Base-by-base conservation (phyloP, 2,329 filamentous ascomycete genomes). In the Ciborinia camelliae region DNA sequence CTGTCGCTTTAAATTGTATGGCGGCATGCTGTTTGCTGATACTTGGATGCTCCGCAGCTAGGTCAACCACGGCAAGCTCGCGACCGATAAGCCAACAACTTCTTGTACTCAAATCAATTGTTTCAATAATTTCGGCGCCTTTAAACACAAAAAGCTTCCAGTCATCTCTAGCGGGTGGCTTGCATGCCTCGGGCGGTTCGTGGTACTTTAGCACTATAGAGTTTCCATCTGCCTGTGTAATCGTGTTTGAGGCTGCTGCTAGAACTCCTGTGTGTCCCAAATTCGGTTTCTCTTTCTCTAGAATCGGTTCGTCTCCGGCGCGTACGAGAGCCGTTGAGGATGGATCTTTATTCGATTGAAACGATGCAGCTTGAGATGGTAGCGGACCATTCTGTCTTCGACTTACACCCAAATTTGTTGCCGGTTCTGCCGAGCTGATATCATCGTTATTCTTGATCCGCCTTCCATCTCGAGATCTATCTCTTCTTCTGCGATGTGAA, bases 131-230 rank as follows among this genome's bases (percentile, higher is more conserved):
- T 64, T 92, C 90, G 35, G 83, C 77, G 14, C 87, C 90, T 74
- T 97, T 97, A 84, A 99, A 99, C 28, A 97, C 85, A 75, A 96
- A 98, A 55, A 99, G 81, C 66, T 91, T 90, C 94, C 94, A 99
- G 65, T 86, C 80, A 70, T 95, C 87, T 63, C 86, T 88, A 0
- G 89, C 74, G 0, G 93, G 83, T 0, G 95, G 91, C 71, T 97
- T 97, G 66, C 95, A 90, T 58, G 94, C 91, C 79, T 99, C 95
- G 14, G 91, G 80, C 1, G 95, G 95, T 77, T 99, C 95, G 79
- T 97, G 91, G 77, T 99, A 99, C 80, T 98, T 98, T 54, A 99
- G 84, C 3, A 91, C 86, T 63, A 97, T 87, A 28, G 84, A 84
- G 4, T 87, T 89, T 65, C 91, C 91, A 72, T 87, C 86, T 32